Evolutionary conservation across 1,284 basidiomycete genomes (phyloP).

Genomic region (Testicularia cyperi): DNA sequence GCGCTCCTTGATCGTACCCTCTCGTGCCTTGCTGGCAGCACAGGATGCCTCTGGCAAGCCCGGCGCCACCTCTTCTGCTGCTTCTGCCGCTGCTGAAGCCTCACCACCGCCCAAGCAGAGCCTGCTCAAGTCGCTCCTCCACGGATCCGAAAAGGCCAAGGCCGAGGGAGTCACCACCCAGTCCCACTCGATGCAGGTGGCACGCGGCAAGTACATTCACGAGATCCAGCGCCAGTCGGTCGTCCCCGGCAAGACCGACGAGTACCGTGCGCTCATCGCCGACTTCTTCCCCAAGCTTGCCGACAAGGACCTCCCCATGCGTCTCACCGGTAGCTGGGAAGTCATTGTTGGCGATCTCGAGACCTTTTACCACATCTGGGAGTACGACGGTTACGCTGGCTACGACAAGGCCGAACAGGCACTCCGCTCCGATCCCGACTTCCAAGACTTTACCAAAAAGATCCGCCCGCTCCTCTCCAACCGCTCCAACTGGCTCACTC

Average conservation of each 20-base stretch:
- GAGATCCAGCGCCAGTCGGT: conserved; percentile 55
- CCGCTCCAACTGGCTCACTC: conserved; percentile 54
- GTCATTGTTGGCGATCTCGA: conserved; percentile 55
- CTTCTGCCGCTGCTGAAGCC: not conserved
- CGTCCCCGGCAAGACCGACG: conserved; percentile 39
- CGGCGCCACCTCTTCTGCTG: not conserved
- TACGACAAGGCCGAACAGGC: conserved; percentile 45
- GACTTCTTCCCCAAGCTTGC: conserved; percentile 46
- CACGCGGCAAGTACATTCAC: conserved; percentile 53
- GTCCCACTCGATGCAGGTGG: conserved; percentile 38
- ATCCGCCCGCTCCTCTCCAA: conserved; percentile 30
- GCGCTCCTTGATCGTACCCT: conserved; percentile 29
- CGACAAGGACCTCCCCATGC: conserved; percentile 24
- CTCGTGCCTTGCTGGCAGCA: conserved; percentile 5
- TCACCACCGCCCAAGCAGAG: conserved; percentile 22
- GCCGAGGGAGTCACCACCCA: conserved; percentile 37
- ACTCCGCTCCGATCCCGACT: conserved; percentile 23
- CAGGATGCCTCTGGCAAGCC: no score
- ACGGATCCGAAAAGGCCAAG: conserved; percentile 48
- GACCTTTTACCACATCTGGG: conserved; percentile 59
- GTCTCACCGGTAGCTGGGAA: conserved; percentile 51
- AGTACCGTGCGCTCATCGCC: conserved; percentile 40
- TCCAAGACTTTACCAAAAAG: conserved; percentile 21
- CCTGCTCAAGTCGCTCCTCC: conserved; percentile 45
- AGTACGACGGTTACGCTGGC: conserved; percentile 54